phyloP scores from a whole-genome alignment of 2,329 filamentous ascomycete genomes.

The Coniochaeta hoffmannii region DNA sequence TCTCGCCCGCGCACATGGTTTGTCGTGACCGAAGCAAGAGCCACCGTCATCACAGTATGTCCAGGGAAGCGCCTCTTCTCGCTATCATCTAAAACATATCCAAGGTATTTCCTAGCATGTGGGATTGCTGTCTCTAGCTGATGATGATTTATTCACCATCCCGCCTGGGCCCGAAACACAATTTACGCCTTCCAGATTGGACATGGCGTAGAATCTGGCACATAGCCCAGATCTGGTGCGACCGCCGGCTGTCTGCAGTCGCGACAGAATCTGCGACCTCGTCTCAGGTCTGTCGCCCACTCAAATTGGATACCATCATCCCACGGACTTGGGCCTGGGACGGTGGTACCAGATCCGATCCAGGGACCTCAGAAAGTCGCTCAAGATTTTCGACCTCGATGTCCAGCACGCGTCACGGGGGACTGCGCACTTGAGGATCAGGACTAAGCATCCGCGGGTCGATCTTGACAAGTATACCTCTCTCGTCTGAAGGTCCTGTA shows the following conservation, averaged over 20 bases:
- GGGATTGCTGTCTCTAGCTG: neutral
- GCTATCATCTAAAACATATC: neutral
- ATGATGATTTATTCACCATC: neutral
- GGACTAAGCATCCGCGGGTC: neutral
- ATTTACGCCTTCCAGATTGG: neutral
- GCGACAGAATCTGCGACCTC: slow-evolving; percentile 4
- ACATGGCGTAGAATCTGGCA: slow-evolving; percentile 2
- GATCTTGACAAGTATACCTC: neutral
- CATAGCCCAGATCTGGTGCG: slow-evolving; percentile 4
- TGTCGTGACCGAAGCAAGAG: neutral
- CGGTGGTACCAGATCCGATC: slow-evolving; percentile 3
- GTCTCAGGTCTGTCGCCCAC: slow-evolving; percentile 4
- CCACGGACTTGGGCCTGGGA: neutral
- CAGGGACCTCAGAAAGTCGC: neutral
- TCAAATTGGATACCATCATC: neutral
- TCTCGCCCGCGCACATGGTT: neutral
- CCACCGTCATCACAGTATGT: neutral
- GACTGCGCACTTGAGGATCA: neutral
- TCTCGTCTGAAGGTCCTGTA: neutral
- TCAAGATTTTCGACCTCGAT: neutral
- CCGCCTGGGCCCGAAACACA: slow-evolving; percentile 2
- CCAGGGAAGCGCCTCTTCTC: neutral
- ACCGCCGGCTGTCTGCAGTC: slow-evolving; percentile 5
- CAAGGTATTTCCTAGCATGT: neutral
- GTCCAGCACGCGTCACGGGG: neutral